These are phyloP conservation scores for Pedinophyceae sp. DNA, from an alignment of 139 green algal genomes.

Conservation along the genomic window DNA sequence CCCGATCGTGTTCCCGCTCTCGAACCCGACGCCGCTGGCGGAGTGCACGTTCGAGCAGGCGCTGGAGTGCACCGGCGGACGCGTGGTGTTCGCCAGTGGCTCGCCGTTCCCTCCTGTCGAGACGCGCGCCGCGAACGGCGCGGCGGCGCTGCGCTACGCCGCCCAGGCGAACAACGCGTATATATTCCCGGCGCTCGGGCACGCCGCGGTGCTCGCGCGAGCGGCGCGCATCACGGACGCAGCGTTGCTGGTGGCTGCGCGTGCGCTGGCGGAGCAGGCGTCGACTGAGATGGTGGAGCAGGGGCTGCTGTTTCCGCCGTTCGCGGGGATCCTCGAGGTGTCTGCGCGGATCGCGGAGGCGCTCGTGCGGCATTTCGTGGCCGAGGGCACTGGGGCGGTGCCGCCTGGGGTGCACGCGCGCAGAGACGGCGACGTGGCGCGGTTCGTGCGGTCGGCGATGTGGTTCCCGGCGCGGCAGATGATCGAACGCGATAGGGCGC, in stretches of 20 bases:
- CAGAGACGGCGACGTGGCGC: too few relatives aligned
- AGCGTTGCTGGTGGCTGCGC: conserved; percentile 54
- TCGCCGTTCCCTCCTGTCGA: conserved; percentile 52
- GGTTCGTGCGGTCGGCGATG: too few relatives aligned
- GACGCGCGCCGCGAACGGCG: background rate
- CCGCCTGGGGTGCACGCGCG: too few relatives aligned
- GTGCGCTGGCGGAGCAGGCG: conserved; percentile 34
- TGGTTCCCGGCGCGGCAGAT: too few relatives aligned
- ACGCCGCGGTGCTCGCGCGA: conserved; percentile 22
- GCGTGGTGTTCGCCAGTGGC: conserved; percentile 68
- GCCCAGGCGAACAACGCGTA: conserved; percentile 28
- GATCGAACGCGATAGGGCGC: too few relatives aligned
- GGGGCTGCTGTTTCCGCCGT: conserved; percentile 27
- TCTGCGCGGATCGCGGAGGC: conserved; percentile 10
- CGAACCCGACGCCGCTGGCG: conserved; percentile 68
- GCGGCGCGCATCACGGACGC: conserved; percentile 40
- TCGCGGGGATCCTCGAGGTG: conserved; percentile 24
- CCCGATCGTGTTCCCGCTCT: conserved; percentile 81
- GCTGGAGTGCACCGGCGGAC: conserved; percentile 35
- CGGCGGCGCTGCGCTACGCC: conserved; percentile 2
- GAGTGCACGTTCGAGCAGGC: conserved; percentile 75
- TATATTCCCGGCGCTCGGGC: conserved; percentile 24
- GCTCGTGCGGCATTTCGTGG: conserved; percentile 21
- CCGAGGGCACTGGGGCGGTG: too few relatives aligned
- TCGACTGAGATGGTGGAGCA: conserved; percentile 6